Evolutionary conservation across 352 stramenopile genomes (phyloP), one percentile per base, ranked within the genome.

Genomic region (Phytophthora citricola): DNA sequence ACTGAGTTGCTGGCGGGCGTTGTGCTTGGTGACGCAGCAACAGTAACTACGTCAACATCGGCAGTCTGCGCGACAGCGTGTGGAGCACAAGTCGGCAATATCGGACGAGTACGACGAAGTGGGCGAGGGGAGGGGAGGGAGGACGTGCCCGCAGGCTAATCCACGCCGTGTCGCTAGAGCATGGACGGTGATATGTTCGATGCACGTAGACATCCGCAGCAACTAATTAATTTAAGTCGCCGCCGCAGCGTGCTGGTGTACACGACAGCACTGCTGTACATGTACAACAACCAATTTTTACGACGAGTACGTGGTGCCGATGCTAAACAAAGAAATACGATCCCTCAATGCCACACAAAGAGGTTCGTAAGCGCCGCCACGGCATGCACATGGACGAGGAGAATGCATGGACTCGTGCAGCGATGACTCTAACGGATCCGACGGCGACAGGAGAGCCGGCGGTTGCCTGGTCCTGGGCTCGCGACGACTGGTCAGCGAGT

Each of bases 231-330:
- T 20, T 20, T 20, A 0, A 20, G 17, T 20, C 9, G 34, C 9
- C 34, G 9, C 3, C 4, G 34, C 34, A 40, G 34, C 34, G 34
- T 11, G 12, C 34, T 40, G 34, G 12, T 1, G 22, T 78, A 73
- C 52, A 39, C 64, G n/a, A 76, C 58, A 17, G 34, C 20, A 31
- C 24, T 80, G 41, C 45, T 63, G 44, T 78, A 71, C 48, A 71
- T 68, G 41, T 59, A 74, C 51, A 47, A 74, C 17, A 20, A 20
- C 17, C 17, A 20, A 20, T 29, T 77, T 77, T 40, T 54, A 74
- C 50, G 69, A 77, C 58, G 69, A 83, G 68, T 83, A 71, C 68
- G 78, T 78, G 41, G 55, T 80, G 10, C 63, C 63, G 3, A 61
- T 71, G 7, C 50, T 83, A 9, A 74, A 83, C 17, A 0, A 20